Conservation (phyloP, 2,329 filamentous ascomycete genomes). For the Plenodomus lindquistii region DNA sequence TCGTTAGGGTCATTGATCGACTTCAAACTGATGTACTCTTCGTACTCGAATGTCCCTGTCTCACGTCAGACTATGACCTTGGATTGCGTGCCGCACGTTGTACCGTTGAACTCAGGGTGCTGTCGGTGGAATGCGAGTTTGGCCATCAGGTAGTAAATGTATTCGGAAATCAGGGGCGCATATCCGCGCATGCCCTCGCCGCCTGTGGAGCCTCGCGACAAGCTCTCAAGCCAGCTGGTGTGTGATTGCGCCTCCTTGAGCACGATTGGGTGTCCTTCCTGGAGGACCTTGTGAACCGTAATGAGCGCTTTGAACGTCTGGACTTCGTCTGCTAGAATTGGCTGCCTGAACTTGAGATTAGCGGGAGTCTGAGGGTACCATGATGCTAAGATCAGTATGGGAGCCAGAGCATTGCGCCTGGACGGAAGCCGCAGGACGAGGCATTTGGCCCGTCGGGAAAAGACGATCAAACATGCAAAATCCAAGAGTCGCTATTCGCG, state of each 20-base stretch:
- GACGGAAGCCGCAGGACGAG: not conserved
- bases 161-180: conserved; percentile 90
- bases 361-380: not conserved
- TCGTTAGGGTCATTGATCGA: conserved; percentile 99
- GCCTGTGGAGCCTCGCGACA: conserved; percentile 77
- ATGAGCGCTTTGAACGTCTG: conserved; percentile 99
- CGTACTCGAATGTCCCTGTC: conserved; percentile 86
- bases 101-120: conserved; percentile 95
- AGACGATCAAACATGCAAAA: not conserved
- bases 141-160: conserved; percentile 91
- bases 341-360: conserved; percentile 65
- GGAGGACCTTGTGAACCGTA: conserved; percentile 94
- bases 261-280: conserved; percentile 90
- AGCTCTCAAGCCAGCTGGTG: conserved; percentile 86
- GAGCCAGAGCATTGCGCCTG: not conserved
- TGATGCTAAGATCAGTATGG: not conserved
- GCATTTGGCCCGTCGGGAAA: not conserved
- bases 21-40: conserved; percentile 97
- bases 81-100: conserved; percentile 9
- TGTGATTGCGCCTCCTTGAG: conserved; percentile 88
- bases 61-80: conserved; percentile 17
- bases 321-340: conserved; percentile 96
- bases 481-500: not conserved
- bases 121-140: conserved; percentile 97
- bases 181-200: conserved; percentile 86